These are phyloP conservation scores for Globisporangium polare DNA, from an alignment of 352 stramenopile genomes.

Conservation along the genomic window DNA sequence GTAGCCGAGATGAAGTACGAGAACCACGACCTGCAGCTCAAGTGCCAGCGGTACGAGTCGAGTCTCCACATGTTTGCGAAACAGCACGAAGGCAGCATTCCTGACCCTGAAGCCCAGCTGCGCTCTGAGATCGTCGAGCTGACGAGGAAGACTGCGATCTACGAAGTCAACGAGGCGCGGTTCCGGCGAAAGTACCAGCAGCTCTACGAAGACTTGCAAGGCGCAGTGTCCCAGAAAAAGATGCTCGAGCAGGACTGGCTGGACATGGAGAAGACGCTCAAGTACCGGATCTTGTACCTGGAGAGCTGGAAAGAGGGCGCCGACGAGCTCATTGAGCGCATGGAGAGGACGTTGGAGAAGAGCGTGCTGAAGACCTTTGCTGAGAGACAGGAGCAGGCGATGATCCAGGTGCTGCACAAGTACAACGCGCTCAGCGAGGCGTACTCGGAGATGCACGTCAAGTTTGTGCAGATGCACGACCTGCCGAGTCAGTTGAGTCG, in stretches of 20 bases:
- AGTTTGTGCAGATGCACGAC: conserved; percentile 48
- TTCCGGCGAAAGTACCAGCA: conserved; percentile 64
- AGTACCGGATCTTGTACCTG: conserved; percentile 87
- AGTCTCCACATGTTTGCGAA: conserved; percentile 40
- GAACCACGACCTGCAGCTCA: conserved; percentile 41
- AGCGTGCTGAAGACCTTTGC: conserved; percentile 51
- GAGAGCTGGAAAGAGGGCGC: conserved; percentile 88
- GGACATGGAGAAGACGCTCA: conserved; percentile 86
- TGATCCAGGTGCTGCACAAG: conserved; percentile 31
- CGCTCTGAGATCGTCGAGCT: conserved; percentile 57
- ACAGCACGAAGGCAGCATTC: conserved; percentile 13
- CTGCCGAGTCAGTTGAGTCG: conserved; percentile 39
- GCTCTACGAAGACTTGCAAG: conserved; percentile 42
- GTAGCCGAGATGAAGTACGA: conserved; percentile 33
- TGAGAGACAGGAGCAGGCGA: conserved; percentile 33
- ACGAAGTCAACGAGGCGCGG: conserved; percentile 81
- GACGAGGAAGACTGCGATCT: conserved; percentile 64
- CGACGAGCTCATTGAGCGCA: conserved; percentile 55
- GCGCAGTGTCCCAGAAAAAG: conserved; percentile 24
- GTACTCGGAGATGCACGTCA: conserved; percentile 40
- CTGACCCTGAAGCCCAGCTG: conserved; percentile 33
- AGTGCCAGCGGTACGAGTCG: conserved; percentile 54
- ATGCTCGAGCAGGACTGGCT: conserved; percentile 72
- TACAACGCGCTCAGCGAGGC: conserved; percentile 37
- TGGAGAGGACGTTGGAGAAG: conserved; percentile 55